These are phyloP conservation scores for Kluyveromyces sp. DNA, from an alignment of 1,139 yeast species.

Conservation along the genomic window DNA sequence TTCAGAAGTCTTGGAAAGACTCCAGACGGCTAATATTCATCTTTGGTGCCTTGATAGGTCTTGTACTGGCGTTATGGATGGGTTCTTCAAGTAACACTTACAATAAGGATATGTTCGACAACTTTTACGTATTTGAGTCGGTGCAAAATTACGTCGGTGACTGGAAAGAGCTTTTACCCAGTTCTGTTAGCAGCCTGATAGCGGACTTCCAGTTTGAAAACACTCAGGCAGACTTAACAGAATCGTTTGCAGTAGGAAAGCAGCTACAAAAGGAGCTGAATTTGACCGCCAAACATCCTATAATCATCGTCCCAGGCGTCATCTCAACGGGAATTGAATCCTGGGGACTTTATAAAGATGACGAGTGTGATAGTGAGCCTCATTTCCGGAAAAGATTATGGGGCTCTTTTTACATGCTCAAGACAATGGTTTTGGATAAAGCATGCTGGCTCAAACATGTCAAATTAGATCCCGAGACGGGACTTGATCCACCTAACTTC, in stretches of 20 bases:
- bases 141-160: conserved; percentile 47
- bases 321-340: conserved; percentile 91
- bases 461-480: conserved; percentile 83
- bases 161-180: conserved; percentile 66
- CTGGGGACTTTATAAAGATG: conserved; percentile 73
- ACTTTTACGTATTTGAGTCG: conserved; percentile 49
- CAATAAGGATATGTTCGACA: conserved; percentile 37
- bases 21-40: conserved; percentile 38
- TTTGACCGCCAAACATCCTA: conserved; percentile 58
- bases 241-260: conserved; percentile 82
- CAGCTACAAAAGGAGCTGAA: conserved; percentile 49
- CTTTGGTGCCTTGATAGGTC: conserved; percentile 65
- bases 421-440: conserved; percentile 87
- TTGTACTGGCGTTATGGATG: conserved; percentile 55
- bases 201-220: conserved; percentile 43
- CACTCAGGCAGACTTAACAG: conserved; percentile 49
- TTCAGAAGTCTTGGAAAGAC: conserved; percentile 21
- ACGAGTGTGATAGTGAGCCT: conserved; percentile 73
- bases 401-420: conserved; percentile 95
- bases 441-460: conserved; percentile 89
- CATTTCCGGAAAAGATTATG: conserved; percentile 88
- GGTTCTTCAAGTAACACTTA: conserved; percentile 35
- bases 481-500: conserved; percentile 81
- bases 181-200: conserved; percentile 53
- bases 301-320: conserved; percentile 92